These are phyloP conservation scores for Talaromyces islandicus DNA, from an alignment of 2,329 filamentous ascomycete genomes.

Conservation along the genomic window DNA sequence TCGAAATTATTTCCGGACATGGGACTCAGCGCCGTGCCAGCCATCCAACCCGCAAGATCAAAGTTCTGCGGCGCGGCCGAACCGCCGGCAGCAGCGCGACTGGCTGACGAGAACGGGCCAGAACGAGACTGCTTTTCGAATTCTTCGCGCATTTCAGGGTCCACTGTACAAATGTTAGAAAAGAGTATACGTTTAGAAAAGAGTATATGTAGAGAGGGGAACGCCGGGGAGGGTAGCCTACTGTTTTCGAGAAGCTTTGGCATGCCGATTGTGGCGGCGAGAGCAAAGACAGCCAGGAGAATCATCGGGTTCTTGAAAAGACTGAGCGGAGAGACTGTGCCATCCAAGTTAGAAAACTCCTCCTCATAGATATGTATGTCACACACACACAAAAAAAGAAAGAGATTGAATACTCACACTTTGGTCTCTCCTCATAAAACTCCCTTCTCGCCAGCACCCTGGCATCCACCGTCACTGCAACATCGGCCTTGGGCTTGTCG, in stretches of 20 bases:
- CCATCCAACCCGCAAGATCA: conserved; percentile 64
- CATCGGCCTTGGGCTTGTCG: background rate
- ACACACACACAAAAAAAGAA: too few species aligned
- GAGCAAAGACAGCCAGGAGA: conserved; percentile 75
- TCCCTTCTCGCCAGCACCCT: conserved; percentile 59
- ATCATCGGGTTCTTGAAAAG: conserved; percentile 97
- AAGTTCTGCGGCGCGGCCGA: conserved; percentile 34
- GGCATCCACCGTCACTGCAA: conserved; percentile 51
- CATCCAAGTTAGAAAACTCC: background rate
- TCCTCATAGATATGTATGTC: too few species aligned
- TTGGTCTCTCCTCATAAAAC: conserved; percentile 69
- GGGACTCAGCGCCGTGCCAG: conserved; percentile 42
- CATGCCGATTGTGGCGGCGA: conserved; percentile 84
- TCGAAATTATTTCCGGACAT: conserved; percentile 15
- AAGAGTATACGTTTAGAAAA: background rate
- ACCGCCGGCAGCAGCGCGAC: conserved; percentile 53
- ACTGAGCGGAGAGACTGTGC: conserved; percentile 66
- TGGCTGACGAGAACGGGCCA: conserved; percentile 58
- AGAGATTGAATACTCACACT: conserved; percentile 55
- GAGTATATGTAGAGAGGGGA: conserved; percentile 11
- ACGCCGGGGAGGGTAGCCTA: conserved; percentile 50
- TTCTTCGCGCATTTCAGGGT: conserved; percentile 89
- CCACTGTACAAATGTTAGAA: conserved; percentile 57
- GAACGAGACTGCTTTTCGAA: conserved; percentile 85
- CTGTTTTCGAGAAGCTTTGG: conserved; percentile 94